Evolutionary conservation across 257 asterid species (phyloP).

Genomic region (Solanum ahanhuiri): DNA sequence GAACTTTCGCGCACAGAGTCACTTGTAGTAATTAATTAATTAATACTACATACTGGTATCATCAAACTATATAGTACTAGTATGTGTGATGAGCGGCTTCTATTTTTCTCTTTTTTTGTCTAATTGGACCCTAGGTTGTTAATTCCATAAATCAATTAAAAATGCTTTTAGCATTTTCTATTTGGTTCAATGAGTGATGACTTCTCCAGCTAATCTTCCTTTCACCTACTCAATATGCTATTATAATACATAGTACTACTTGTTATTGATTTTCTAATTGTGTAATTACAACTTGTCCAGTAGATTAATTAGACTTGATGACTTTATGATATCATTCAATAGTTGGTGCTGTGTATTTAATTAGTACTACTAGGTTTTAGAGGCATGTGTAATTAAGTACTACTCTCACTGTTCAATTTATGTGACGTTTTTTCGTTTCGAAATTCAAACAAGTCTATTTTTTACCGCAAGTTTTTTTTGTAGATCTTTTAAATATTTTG

Average conservation of each 20-base stretch:
- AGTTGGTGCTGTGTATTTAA: neutral
- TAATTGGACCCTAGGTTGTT: neutral
- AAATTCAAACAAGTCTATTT: too few species aligned
- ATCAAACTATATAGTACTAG: too few species aligned
- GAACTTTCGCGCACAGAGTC: too few species aligned
- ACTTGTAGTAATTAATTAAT: neutral
- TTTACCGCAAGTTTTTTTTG: too few species aligned
- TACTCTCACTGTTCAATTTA: too few species aligned
- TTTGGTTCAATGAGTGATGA: neutral
- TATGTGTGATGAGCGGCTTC: neutral
- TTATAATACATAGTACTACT: neutral
- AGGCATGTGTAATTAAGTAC: neutral
- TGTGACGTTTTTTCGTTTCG: too few species aligned
- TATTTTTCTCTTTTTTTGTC: neutral
- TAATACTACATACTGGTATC: too few species aligned
- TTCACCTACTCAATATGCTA: neutral
- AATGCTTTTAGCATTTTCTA: neutral
- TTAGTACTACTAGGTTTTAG: neutral
- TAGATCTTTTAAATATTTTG: too few species aligned
- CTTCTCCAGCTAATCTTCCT: neutral
- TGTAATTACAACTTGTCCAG: neutral
- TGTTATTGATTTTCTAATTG: neutral
- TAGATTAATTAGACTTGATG: neutral
- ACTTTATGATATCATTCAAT: neutral
- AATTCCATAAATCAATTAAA: neutral